phyloP scores from a whole-genome alignment of 2,329 filamentous ascomycete species.

The Scedosporium dehoogii region DNA sequence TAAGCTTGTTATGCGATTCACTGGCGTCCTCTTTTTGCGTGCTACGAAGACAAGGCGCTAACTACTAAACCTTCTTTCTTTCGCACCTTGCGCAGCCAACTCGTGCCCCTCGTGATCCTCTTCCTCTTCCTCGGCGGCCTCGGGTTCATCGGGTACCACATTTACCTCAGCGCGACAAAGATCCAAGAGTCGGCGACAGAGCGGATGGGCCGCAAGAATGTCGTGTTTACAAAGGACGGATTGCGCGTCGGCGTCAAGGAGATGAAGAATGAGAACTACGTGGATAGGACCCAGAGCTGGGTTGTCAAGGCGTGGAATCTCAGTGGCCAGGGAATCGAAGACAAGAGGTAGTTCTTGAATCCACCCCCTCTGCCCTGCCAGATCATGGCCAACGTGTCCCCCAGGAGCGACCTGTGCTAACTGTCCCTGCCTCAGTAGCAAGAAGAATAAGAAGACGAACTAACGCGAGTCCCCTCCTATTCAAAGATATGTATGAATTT shows the following conservation, averaged over 20 bases:
- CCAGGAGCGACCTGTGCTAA: no score
- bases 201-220: constrained; percentile 66
- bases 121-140: constrained; percentile 45
- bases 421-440: no score
- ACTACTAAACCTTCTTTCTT: not conserved
- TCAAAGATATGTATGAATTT: no score
- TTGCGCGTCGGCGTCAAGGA: constrained; percentile 63
- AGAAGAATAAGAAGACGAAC: no score
- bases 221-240: constrained; percentile 67
- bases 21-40: not conserved
- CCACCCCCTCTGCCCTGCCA: no score
- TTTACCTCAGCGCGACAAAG: constrained; percentile 58
- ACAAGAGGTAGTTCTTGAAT: constrained; percentile 10
- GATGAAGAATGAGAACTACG: constrained; percentile 57
- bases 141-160: constrained; percentile 60
- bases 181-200: constrained; percentile 56
- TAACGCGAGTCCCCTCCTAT: no score
- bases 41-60: not conserved
- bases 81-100: constrained; percentile 31
- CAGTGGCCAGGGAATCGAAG: constrained; percentile 23
- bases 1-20: no score
- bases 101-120: constrained; percentile 58
- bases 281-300: constrained; percentile 62
- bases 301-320: constrained; percentile 59
- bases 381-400: no score